These are phyloP conservation scores for Allantophomopsis lycopodina DNA, from an alignment of 2,329 filamentous ascomycete genomes.

Conservation along the genomic window DNA sequence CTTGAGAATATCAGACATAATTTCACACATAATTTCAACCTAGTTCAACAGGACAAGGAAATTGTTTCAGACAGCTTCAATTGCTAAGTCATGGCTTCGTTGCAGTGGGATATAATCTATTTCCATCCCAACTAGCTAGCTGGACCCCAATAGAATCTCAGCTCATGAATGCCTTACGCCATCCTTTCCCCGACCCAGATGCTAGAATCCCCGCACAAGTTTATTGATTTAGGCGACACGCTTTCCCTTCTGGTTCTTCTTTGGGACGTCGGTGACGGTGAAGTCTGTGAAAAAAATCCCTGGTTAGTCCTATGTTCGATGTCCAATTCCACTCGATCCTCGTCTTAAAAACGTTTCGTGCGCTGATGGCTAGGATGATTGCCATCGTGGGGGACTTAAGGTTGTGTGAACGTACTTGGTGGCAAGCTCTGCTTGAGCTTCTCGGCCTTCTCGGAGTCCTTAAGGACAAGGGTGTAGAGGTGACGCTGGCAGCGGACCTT, in stretches of 20 bases:
- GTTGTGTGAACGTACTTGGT: slow-evolving; percentile 57
- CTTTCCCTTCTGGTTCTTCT: slow-evolving; percentile 39
- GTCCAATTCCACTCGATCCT: slow-evolving; percentile 25
- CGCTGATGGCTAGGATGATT: slow-evolving; percentile 16
- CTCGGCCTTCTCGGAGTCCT: slow-evolving; percentile 98
- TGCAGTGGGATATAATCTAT: too few species aligned
- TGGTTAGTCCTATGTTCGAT: slow-evolving; percentile 1
- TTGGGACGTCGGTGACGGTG: slow-evolving; percentile 43
- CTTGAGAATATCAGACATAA: too few species aligned
- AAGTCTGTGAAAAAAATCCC: slow-evolving; percentile 27
- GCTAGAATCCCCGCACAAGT: too few species aligned
- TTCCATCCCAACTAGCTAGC: too few species aligned
- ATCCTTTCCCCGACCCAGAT: too few species aligned
- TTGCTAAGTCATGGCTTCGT: too few species aligned
- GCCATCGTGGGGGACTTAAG: not conserved
- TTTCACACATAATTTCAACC: too few species aligned
- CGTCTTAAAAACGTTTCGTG: slow-evolving; percentile 38
- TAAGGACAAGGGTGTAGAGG: slow-evolving; percentile 96
- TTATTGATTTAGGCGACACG: slow-evolving; percentile 13
- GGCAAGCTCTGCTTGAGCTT: slow-evolving; percentile 99
- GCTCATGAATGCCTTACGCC: too few species aligned
- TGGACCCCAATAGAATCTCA: too few species aligned
- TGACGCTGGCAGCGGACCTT: slow-evolving; percentile 97
- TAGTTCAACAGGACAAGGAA: too few species aligned
- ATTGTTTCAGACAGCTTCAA: too few species aligned